Percentiles rank a stretch among this genome's conserved stretches.
Evolutionary conservation across 176 grass and related monocot species (phyloP).

Genomic region (Rhipidocladum racemiflorum): DNA sequence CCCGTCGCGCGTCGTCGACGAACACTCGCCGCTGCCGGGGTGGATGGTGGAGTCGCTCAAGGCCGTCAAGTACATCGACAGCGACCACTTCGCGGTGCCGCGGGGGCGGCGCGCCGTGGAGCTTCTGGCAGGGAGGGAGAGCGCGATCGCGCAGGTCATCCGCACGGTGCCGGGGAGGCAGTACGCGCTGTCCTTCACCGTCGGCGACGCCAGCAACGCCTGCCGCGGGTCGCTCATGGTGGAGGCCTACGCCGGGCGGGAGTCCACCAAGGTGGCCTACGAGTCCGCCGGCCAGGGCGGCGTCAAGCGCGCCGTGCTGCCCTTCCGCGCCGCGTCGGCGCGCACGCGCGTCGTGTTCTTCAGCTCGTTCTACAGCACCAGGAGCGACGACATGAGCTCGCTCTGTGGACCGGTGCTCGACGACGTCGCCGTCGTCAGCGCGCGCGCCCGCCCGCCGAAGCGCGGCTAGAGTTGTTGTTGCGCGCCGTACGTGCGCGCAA

Average conservation of each 20-base stretch:
- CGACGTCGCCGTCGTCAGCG: slow-evolving; percentile 70
- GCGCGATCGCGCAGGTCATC: slow-evolving; percentile 72
- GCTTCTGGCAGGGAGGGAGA: slow-evolving; percentile 76
- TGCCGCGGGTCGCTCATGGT: slow-evolving; percentile 68
- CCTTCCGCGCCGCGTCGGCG: slow-evolving; percentile 45
- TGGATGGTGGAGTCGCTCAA: slow-evolving; percentile 97
- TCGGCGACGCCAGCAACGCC: slow-evolving; percentile 69
- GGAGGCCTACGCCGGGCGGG: slow-evolving; percentile 67
- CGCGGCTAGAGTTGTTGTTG: slow-evolving; percentile 5
- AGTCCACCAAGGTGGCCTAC: slow-evolving; percentile 56
- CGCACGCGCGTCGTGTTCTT: slow-evolving; percentile 78
- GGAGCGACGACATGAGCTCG: slow-evolving; percentile 84
- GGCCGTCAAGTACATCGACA: slow-evolving; percentile 77
- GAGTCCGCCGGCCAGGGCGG: slow-evolving; percentile 64
- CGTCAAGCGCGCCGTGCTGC: slow-evolving; percentile 52
- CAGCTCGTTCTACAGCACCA: slow-evolving; percentile 70
- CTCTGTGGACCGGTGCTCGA: slow-evolving; percentile 88
- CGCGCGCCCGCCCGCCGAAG: slow-evolving; percentile 35
- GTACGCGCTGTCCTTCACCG: slow-evolving; percentile 72
- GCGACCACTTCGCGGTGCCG: slow-evolving; percentile 63
- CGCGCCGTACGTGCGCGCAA: not conserved
- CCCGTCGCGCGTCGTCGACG: slow-evolving; percentile 54
- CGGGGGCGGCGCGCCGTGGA: slow-evolving; percentile 63
- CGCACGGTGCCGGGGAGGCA: slow-evolving; percentile 52
- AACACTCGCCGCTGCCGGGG: slow-evolving; percentile 73